Evolutionary conservation across 345 rosid species (phyloP), one percentile per base, ranked within the genome.

Genomic region (Boechera stricta): DNA sequence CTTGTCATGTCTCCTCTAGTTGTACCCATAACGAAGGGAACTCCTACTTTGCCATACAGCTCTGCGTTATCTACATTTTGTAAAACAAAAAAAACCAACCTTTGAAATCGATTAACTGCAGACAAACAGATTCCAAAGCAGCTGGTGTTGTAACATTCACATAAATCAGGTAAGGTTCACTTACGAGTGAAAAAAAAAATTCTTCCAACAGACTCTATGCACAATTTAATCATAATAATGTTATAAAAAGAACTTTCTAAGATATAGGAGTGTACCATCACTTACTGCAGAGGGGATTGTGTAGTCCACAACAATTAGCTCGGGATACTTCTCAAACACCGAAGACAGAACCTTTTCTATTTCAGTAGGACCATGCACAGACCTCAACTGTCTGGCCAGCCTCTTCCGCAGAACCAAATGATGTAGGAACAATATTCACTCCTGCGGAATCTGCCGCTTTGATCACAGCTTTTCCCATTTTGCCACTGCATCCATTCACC

Each of bases 1-100:
- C 0, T 77, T 63, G 82, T 80, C 75, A 94, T 81, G 57, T 94
- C 96, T 77, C 98, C 98, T 56, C 97, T 96, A 9, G 97, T 94
- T 57, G 98, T 94, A 78, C 98, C 98, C 90, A 91, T 85, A 3
- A 94, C 97, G 69, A 94, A 94, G 2, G 98, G 98, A 69, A 91
- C 97, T 59, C 98, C 98, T 68, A 89, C 90, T 83, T 89, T 94
- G 67, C 83, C 78, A 83, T 94, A 94, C 8, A 91, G 78, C 70
- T 87, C 91, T 0, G 91, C 97, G 32, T 90, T 94, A 82, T 78
- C 97, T 93, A 77, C 48, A 79, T 70, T 49, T 69, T 63, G 21
- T 69, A 35, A 56, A 48, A 15, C 7, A 15, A 6, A 26, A 28
- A 24, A 4, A 45, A 15, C n/a, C 39, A 10, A 21, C 16, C 55